Base-by-base conservation (phyloP, 169 alveolate species). In the Toxoplasma gondii region DNA sequence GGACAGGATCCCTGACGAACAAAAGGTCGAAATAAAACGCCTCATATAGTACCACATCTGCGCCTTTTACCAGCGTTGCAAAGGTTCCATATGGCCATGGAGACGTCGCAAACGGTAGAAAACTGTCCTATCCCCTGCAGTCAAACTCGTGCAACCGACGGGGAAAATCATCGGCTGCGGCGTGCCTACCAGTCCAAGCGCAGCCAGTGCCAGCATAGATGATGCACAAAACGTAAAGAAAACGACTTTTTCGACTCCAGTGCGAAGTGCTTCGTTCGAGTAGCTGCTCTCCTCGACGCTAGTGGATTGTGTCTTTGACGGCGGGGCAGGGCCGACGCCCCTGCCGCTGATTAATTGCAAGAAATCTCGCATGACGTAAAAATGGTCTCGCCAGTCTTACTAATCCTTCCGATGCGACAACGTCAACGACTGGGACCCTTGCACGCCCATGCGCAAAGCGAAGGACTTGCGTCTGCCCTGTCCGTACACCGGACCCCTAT, bases 21-120 rank as follows among this genome's bases (percentile, higher is more conserved):
- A 7, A 7, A 7, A 7, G 4, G 4, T 49, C 22, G 58, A 4
- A 78, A 36, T 78, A 45, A 27, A n/a, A 16, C 86, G 24, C 39
- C n/a, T 1, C 49, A 17, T 64, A 22, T 64, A 64, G 31, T 64
- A 31, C 7, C 74, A 64, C 1, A 27, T 31, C 22, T 16, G 43
- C n/a, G 45, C 10, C 86, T n/a, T 5, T 78, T 78, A 78, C 86
- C 86, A n/a, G 86, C 86, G n/a, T 78, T 78, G 44, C 49, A 41
- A 45, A 78, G 43, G 24, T 78, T 78, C 86, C 86, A 78, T 38
- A 24, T 38, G 12, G 44, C 43, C 39, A 78, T 41, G n/a, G 86
- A 45, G n/a, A 17, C 45, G 24, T 78, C 86, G 86, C 86, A 78
- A 17, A 38, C 24, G 86, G 86, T 16, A 19, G 74, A 64, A 19